Conservation (phyloP, 352 stramenopile species). For the Detonula confervacea region DNA sequence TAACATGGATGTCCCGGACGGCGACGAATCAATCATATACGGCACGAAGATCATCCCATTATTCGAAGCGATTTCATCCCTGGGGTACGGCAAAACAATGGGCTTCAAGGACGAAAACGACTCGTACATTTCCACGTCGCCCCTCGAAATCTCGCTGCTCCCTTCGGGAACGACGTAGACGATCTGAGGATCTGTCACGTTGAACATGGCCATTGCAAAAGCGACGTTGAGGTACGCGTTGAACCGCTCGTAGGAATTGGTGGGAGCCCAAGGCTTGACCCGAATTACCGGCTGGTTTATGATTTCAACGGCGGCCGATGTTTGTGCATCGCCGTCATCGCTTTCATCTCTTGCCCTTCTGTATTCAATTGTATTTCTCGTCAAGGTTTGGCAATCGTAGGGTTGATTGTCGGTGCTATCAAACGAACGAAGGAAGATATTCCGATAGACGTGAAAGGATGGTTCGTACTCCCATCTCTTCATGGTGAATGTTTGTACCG, state of each 20-base stretch:
- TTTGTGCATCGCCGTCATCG: not conserved
- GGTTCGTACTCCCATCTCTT: conserved; percentile 16
- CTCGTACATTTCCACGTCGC: conserved; percentile 22
- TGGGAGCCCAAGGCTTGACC: conserved; percentile 6
- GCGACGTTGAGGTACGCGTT: not conserved
- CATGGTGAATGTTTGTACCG: conserved; percentile 2
- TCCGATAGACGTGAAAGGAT: conserved; percentile 8
- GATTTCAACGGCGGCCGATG: not conserved
- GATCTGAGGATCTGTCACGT: conserved; percentile 30
- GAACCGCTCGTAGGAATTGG: conserved; percentile 41
- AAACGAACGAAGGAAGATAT: conserved; percentile 8
- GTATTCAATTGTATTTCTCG: no score
- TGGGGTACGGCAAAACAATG: conserved; percentile 8
- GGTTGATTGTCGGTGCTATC: not conserved
- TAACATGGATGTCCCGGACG: conserved; percentile 26
- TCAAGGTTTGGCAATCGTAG: not conserved
- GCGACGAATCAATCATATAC: conserved; percentile 25
- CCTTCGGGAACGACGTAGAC: conserved; percentile 7
- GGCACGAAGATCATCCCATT: conserved; percentile 2
- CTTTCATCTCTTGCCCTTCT: not conserved
- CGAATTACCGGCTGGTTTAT: conserved; percentile 25
- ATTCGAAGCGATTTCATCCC: not conserved
- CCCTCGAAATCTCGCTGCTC: not conserved
- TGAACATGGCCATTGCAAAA: no score
- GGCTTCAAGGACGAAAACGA: conserved; percentile 22